A percentile compares a stretch with the other conserved stretches of the same genome.
Conservation (phyloP, 768 basidiomycete species). For the Rhizopogon rudus region DNA sequence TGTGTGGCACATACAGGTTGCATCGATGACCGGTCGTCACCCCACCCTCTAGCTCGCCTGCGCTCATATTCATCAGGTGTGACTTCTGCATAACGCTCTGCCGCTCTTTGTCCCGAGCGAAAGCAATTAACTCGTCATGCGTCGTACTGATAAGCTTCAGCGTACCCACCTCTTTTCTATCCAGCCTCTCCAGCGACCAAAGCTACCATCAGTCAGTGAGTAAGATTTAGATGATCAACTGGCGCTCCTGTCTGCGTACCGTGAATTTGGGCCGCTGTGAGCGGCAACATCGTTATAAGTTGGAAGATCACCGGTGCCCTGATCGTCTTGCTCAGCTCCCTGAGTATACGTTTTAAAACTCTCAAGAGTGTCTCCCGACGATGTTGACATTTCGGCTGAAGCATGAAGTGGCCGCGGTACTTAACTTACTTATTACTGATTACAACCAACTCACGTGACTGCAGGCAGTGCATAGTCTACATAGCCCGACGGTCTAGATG, state of each 20-base stretch:
- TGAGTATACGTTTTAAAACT: conserved; percentile 22
- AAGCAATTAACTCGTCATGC: conserved; percentile 1
- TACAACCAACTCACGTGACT: background rate
- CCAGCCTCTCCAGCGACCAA: conserved; percentile 84
- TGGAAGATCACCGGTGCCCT: conserved; percentile 55
- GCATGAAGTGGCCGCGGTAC: too few relatives aligned
- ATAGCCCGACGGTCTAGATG: background rate
- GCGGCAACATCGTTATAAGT: conserved; percentile 77
- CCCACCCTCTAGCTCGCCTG: conserved; percentile 70
- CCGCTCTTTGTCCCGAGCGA: conserved; percentile 49
- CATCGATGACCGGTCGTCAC: conserved; percentile 29
- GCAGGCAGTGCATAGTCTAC: too few relatives aligned
- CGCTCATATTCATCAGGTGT: conserved; percentile 53
- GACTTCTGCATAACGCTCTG: conserved; percentile 72
- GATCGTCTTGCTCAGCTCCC: conserved; percentile 37
- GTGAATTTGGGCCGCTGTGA: conserved; percentile 78
- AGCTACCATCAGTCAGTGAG: conserved; percentile 39
- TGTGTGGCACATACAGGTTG: conserved; percentile 10
- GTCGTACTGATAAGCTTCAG: background rate
- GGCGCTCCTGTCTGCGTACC: conserved; percentile 36
- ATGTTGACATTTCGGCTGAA: background rate
- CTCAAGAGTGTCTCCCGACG: conserved; percentile 10
- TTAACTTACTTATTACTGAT: too few relatives aligned
- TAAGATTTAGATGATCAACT: background rate
- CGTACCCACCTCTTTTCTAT: conserved; percentile 73